Base-by-base conservation (phyloP, 2,329 filamentous ascomycete species). In the Helotiales sp. region DNA sequence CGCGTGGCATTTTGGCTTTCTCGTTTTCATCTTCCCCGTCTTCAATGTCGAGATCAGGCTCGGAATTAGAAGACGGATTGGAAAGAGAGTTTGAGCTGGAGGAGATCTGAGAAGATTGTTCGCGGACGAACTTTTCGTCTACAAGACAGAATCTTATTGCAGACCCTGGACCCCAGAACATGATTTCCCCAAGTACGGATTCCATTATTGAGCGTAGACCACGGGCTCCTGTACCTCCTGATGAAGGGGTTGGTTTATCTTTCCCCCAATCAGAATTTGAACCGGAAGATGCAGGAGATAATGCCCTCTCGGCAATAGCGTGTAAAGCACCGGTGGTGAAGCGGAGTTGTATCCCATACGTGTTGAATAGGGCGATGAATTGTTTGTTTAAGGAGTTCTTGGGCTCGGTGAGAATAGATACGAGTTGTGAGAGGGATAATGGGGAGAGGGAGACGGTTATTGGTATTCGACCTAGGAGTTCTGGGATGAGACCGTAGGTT, bases 401-500 rank as follows among this genome's bases (percentile, higher is more conserved):
- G 1, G 95, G 95, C 71, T 98, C 93, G 0, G 91, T 97, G 36
- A 99, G 81, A 61, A 99, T 95, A 52, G 93, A 87, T 52, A 93
- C 85, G 12, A 99, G 84, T 58, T 87, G 83, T 24, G 79, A 70
- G 13, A 81, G 76, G 1, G 83, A 84, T 0, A 99, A 80, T 0
- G 91, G 87, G 13, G 90, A 88, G 0, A 99, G 82, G 0, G 95
- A 90, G 60, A 91, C 92, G 49, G 92, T 89, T 58, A 96, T 91
- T 52, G 96, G 93, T 48, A 99, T 86, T 17, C 95, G 89, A n/a
- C 95, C 95, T 53, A 98, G 89, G n/a, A 97, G 80, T 74, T 97
- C 93, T 0, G 93, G 93, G 54, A 97, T 97, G 70, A 97, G 91
- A 13, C 93, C 93, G 69, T 92, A 97, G 42, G 81, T 83, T 73